phyloP scores from a whole-genome alignment of 805 yeast genomes.

The Wickerhamomyces chaumierensis region DNA sequence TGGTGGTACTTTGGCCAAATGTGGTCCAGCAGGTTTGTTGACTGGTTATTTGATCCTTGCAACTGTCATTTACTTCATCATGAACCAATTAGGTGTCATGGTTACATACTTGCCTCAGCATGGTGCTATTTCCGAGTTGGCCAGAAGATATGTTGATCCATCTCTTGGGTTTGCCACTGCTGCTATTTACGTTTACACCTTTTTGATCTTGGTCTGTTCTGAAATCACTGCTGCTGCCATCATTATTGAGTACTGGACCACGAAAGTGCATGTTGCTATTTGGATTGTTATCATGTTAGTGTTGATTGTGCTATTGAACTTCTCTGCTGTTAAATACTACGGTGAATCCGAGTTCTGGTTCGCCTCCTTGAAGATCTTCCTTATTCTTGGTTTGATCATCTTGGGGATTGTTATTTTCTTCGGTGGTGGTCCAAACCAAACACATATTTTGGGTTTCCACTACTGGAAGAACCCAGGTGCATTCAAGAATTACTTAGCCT shows the following conservation, averaged over 20 bases:
- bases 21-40: slow-evolving; percentile 66
- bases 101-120: slow-evolving; percentile 51
- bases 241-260: slow-evolving; percentile 39
- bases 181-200: slow-evolving; percentile 19
- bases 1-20: slow-evolving; percentile 45
- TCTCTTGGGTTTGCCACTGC: slow-evolving; percentile 19
- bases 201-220: slow-evolving; percentile 19
- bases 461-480: slow-evolving; percentile 56
- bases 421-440: slow-evolving; percentile 50
- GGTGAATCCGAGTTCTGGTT: slow-evolving; percentile 36
- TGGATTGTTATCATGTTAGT: slow-evolving; percentile 49
- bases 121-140: slow-evolving; percentile 49
- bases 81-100: slow-evolving; percentile 58
- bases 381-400: slow-evolving; percentile 51
- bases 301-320: slow-evolving; percentile 33
- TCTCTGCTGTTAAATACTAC: slow-evolving; percentile 40
- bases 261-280: slow-evolving; percentile 46
- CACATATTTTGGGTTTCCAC: slow-evolving; percentile 52
- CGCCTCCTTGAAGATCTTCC: slow-evolving; percentile 41
- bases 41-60: slow-evolving; percentile 55
- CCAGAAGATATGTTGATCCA: slow-evolving; percentile 37
- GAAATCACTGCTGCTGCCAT: slow-evolving; percentile 55
- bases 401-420: slow-evolving; percentile 46
- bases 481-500: slow-evolving; percentile 33
- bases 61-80: slow-evolving; percentile 50